These are phyloP conservation scores for Tremella fuciformis DNA, from an alignment of 768 basidiomycete species.

Conservation along the genomic window DNA sequence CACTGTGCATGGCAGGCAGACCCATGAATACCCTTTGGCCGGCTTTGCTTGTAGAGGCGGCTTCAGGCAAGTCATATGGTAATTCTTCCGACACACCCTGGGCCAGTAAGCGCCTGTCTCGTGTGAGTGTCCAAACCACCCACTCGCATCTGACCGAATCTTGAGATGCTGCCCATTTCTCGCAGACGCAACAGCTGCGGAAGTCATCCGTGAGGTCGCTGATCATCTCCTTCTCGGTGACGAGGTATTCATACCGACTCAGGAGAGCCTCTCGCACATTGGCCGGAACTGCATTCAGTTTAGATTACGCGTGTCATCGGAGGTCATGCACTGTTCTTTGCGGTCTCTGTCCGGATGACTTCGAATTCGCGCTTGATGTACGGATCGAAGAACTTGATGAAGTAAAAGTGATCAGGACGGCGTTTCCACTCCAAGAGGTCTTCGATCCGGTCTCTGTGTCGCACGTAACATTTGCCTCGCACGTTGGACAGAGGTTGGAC, in stretches of 20 bases:
- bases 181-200: conserved; percentile 80
- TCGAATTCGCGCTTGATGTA: conserved; percentile 99
- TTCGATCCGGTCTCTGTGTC: conserved; percentile 91
- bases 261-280: conserved; percentile 73
- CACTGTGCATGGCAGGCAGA: conserved; percentile 86
- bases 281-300: conserved; percentile 65
- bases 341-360: conserved; percentile 78
- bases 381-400: conserved; percentile 90
- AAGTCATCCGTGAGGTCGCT: conserved; percentile 82
- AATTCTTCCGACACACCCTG: conserved; percentile 76
- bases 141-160: conserved; percentile 53
- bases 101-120: neutral
- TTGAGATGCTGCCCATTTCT: conserved; percentile 84
- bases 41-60: conserved; percentile 88
- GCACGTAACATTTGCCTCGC: conserved; percentile 86
- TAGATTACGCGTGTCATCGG: neutral
- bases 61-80: conserved; percentile 91
- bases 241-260: conserved; percentile 86
- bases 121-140: conserved; percentile 14
- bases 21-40: conserved; percentile 95
- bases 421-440: conserved; percentile 93
- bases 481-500: conserved; percentile 92
- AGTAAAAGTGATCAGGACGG: conserved; percentile 92
- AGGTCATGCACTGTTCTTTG: conserved; percentile 74
- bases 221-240: conserved; percentile 89